Conservation (phyloP, 1,139 yeast genomes). For the Yamadazyma triangularis region DNA sequence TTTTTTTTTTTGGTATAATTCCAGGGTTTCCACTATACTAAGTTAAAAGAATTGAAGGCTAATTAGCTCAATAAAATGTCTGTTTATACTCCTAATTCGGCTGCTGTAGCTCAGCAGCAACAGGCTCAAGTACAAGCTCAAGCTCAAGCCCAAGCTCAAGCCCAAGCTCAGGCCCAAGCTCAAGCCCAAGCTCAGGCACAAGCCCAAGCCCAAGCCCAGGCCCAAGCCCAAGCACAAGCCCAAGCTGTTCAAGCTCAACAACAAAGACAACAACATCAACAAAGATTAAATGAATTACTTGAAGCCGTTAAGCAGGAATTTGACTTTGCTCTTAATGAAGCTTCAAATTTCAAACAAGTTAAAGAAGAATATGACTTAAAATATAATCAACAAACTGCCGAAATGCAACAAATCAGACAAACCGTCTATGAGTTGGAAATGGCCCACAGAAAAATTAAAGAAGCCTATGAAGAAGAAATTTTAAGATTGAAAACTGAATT, state of each 20-base stretch:
- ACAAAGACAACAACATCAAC: conserved; percentile 45
- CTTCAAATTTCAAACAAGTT: conserved; percentile 80
- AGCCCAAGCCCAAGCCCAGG: conserved; percentile 13
- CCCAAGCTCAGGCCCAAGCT: conserved; percentile 14
- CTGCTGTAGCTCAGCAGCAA: conserved; percentile 22
- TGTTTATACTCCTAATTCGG: conserved; percentile 32
- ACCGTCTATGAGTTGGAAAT: conserved; percentile 91
- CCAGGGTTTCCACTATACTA: too few relatives aligned
- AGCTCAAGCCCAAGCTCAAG: conserved; percentile 15
- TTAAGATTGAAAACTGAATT: conserved; percentile 79
- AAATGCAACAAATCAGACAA: conserved; percentile 91
- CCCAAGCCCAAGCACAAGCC: conserved; percentile 35
- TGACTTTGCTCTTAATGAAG: conserved; percentile 81
- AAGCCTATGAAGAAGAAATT: conserved; percentile 92
- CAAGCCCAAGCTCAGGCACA: conserved; percentile 13
- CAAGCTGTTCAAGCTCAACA: conserved; percentile 25
- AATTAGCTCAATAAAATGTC: too few relatives aligned
- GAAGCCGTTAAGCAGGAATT: conserved; percentile 94
- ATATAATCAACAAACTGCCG: conserved; percentile 87
- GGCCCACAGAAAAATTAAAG: conserved; percentile 94
- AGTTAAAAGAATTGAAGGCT: too few relatives aligned
- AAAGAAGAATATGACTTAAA: conserved; percentile 92
- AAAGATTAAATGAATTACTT: conserved; percentile 67
- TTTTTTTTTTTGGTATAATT: too few relatives aligned
- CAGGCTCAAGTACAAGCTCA: conserved; percentile 14